Conservation (phyloP, 164 flowering plant species). For the Piper longum region DNA sequence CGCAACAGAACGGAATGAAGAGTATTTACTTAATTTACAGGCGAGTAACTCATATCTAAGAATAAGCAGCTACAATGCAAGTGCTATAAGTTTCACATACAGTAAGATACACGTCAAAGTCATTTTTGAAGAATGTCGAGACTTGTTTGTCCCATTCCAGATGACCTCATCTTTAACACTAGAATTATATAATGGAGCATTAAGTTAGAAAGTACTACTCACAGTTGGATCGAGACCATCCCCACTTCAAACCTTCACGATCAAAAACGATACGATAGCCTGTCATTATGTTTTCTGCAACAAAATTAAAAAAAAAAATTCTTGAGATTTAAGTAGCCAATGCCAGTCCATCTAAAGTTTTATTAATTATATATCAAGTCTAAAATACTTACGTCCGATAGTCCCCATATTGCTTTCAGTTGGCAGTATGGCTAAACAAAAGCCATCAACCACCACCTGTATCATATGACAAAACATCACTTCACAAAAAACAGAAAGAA, state of each 20-base stretch:
- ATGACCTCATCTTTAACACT: background rate
- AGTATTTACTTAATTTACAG: no score
- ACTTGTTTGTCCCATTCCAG: background rate
- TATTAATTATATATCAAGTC: no score
- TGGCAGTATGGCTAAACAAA: slow-evolving; percentile 74
- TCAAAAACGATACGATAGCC: slow-evolving; percentile 84
- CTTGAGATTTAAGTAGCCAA: background rate
- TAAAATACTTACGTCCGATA: slow-evolving; percentile 60
- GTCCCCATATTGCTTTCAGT: slow-evolving; percentile 38
- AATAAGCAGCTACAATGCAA: no score
- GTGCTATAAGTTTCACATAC: no score
- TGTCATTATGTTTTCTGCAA: slow-evolving; percentile 85
- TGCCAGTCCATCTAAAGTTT: background rate
- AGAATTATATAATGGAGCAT: background rate
- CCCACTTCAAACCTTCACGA: slow-evolving; percentile 60
- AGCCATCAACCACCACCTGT: slow-evolving; percentile 49
- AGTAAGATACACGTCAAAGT: no score
- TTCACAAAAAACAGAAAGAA: background rate
- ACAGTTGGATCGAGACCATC: slow-evolving; percentile 85
- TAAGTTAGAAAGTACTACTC: slow-evolving; percentile 17
- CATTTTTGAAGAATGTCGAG: no score
- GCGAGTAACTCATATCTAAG: no score
- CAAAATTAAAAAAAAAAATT: background rate
- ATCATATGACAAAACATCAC: slow-evolving; percentile 6
- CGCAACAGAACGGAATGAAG: no score